Evolutionary conservation across 225 moss, liverwort and hornwort genomes (phyloP).

Genomic region (Straminergon stramineum): DNA sequence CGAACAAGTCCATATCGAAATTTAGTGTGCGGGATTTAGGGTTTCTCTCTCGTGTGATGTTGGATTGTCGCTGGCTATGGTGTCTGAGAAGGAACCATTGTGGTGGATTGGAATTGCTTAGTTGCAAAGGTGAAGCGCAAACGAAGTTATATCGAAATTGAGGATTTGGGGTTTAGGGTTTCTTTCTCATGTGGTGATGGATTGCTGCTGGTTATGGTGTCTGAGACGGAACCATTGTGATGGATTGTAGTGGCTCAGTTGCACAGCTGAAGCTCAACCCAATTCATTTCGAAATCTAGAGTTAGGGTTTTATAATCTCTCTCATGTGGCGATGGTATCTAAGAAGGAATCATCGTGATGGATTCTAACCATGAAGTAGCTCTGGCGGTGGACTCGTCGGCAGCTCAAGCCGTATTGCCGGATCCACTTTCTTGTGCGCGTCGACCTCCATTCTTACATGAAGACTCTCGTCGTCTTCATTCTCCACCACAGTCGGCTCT

Average conservation of each 20-base stretch:
- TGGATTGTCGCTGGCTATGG: background rate
- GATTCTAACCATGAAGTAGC: conserved; percentile 18
- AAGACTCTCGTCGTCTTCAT: background rate
- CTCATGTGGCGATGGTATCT: background rate
- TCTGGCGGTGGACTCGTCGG: conserved; percentile 31
- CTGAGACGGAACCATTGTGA: background rate
- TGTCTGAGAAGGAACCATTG: background rate
- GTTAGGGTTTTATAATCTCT: background rate
- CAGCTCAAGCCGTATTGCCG: background rate
- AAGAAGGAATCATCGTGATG: background rate
- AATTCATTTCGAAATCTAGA: background rate
- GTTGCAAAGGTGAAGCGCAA: background rate
- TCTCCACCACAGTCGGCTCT: background rate
- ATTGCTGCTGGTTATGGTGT: background rate
- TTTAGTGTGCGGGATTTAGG: background rate
- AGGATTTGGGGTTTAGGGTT: background rate
- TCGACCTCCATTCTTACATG: conserved; percentile 1
- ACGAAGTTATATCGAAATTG: background rate
- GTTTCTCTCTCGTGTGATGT: background rate
- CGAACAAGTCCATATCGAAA: background rate
- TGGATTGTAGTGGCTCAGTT: background rate
- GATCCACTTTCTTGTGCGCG: background rate
- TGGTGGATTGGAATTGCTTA: background rate
- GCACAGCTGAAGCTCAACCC: background rate
- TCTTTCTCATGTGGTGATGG: background rate